Conservation (phyloP, 78 protist species). For the Tieghemostelium lacteum region DNA sequence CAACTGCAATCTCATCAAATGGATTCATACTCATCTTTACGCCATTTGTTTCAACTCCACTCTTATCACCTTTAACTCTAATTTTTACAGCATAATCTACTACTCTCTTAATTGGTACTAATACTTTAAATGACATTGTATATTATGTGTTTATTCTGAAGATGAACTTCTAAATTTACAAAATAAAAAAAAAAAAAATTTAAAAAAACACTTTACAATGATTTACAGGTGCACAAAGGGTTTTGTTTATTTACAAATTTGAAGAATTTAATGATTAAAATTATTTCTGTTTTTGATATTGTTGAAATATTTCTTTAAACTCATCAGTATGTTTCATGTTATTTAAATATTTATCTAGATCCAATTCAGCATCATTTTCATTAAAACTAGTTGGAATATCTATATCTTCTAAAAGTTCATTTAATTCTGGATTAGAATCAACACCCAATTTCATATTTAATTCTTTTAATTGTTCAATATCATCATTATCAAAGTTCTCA, state of each 20-base stretch:
- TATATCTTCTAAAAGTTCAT: background rate
- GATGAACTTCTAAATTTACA: no score
- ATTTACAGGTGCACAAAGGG: no score
- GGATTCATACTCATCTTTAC: slow-evolving; percentile 98
- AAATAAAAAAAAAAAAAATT: no score
- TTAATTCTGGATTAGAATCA: background rate
- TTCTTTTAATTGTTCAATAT: background rate
- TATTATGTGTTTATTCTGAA: no score
- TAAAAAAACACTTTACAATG: no score
- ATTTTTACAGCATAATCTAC: slow-evolving; percentile 96
- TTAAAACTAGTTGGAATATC: no score
- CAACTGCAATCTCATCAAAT: slow-evolving; percentile 97
- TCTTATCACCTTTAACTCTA: slow-evolving; percentile 92
- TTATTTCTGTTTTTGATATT: no score
- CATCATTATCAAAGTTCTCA: background rate
- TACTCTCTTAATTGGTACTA: slow-evolving; percentile 93
- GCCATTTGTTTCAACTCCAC: slow-evolving; percentile 91
- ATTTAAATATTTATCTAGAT: background rate
- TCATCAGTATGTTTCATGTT: no score
- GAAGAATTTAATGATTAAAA: no score
- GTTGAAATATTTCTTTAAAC: no score
- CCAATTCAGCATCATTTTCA: slow-evolving; percentile 2
- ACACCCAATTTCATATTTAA: background rate
- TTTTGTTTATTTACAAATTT: no score
- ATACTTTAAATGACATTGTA: background rate